phyloP scores from a whole-genome alignment of 2,329 filamentous ascomycete species.

The Phialophora verrucosa region DNA sequence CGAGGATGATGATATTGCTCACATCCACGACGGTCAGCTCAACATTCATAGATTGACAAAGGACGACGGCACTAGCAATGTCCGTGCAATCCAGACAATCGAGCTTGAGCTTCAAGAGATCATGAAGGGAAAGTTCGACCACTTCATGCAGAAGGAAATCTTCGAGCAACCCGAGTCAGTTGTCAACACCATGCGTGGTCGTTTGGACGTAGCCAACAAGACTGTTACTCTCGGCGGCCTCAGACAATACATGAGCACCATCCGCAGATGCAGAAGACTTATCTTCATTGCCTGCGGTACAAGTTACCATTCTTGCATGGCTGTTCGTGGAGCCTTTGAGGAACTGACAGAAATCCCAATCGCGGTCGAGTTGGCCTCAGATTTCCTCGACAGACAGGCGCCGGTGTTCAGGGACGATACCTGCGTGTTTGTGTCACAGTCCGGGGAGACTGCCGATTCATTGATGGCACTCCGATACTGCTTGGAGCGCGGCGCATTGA shows the following conservation, averaged over 20 bases:
- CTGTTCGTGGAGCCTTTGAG: constrained; percentile 95
- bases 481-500: constrained; percentile 93
- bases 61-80: constrained; percentile 94
- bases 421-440: constrained; percentile 98
- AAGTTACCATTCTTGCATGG: constrained; percentile 99
- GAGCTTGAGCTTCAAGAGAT: constrained; percentile 99
- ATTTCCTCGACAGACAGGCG: constrained; percentile 95
- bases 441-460: constrained; percentile 96
- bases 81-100: constrained; percentile 96
- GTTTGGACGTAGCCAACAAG: constrained; percentile 91
- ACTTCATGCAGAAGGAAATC: constrained; percentile 99
- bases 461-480: constrained; percentile 97
- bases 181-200: constrained; percentile 99
- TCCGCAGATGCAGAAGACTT: constrained; percentile 92
- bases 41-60: constrained; percentile 99
- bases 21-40: constrained; percentile 97
- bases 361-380: constrained; percentile 92
- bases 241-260: constrained; percentile 94
- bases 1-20: constrained; percentile 98
- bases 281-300: constrained; percentile 99
- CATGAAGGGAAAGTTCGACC: constrained; percentile 99
- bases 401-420: constrained; percentile 99
- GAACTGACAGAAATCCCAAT: constrained; percentile 98
- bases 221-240: constrained; percentile 94
- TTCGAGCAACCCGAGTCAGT: constrained; percentile 99